Percentiles rank a stretch among this genome's conserved stretches.
These are phyloP conservation scores for Protomyces arabidopsidicola DNA, from an alignment of 1,139 yeast species.

Conservation along the genomic window DNA sequence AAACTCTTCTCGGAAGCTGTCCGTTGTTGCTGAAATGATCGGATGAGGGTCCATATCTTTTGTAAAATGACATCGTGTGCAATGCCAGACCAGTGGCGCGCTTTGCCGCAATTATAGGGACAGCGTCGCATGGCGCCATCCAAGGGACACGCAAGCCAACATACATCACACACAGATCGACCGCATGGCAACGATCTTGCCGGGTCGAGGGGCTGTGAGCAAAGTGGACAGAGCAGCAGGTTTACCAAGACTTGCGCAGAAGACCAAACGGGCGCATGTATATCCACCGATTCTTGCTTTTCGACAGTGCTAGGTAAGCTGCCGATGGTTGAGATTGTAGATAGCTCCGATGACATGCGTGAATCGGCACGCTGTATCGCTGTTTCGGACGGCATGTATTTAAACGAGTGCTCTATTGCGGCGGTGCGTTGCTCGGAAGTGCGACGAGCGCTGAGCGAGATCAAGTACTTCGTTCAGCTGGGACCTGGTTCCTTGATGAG, in stretches of 20 bases:
- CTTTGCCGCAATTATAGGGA: constrained; percentile 19
- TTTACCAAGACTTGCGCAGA: constrained; percentile 12
- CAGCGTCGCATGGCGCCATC: constrained; percentile 21
- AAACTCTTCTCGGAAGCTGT: background rate
- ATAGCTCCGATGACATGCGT: no score
- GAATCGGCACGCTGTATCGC: no score
- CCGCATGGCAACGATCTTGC: constrained; percentile 25
- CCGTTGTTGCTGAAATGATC: background rate
- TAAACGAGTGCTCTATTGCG: no score
- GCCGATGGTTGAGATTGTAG: no score
- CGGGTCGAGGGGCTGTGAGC: constrained; percentile 9
- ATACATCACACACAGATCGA: constrained; percentile 21
- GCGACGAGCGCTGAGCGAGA: no score
- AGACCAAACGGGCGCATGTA: background rate
- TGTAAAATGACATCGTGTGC: constrained; percentile 20
- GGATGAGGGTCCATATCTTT: constrained; percentile 14
- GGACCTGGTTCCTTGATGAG: no score
- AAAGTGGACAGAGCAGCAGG: constrained; percentile 18
- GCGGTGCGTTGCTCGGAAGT: no score
- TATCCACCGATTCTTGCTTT: background rate
- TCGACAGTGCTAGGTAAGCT: background rate
- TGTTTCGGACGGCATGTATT: no score
- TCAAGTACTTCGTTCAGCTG: no score
- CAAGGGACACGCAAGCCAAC: constrained; percentile 13
- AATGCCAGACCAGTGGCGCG: constrained; percentile 23